Conservation (phyloP, 2,329 filamentous ascomycete species). For the Cladosporium sp. region DNA sequence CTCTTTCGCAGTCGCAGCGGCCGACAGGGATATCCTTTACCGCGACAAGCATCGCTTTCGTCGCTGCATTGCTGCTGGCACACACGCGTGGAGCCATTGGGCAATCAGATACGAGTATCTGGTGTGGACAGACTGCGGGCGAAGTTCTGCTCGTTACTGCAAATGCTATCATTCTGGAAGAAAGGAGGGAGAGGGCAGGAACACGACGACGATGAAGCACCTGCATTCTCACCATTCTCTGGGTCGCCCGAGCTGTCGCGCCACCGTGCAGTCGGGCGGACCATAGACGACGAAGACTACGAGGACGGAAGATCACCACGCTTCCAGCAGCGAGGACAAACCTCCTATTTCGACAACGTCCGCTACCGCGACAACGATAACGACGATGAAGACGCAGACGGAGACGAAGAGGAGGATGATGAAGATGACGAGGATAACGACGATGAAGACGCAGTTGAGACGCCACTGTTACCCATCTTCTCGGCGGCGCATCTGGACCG, state of each 20-base stretch:
- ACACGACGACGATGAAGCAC: slow-evolving; percentile 8
- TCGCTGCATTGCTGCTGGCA: not conserved
- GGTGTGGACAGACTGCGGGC: not conserved
- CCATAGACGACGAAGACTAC: slow-evolving; percentile 20
- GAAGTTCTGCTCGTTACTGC: not conserved
- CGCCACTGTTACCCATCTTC: slow-evolving; percentile 72
- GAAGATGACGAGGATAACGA: slow-evolving; percentile 46
- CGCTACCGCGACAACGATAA: slow-evolving; percentile 7
- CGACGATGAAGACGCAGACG: slow-evolving; percentile 31
- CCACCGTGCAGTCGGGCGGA: slow-evolving; percentile 28
- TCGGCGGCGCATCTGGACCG: slow-evolving; percentile 77
- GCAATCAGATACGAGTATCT: not conserved
- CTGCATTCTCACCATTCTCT: slow-evolving; percentile 23
- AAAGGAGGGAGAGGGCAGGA: slow-evolving; percentile 10
- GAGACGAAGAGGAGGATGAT: slow-evolving; percentile 39
- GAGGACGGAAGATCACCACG: slow-evolving; percentile 14
- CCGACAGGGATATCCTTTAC: slow-evolving; percentile 1
- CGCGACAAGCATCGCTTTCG: not conserved
- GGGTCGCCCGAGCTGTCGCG: slow-evolving; percentile 31
- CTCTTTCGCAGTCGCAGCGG: not conserved
- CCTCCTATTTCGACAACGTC: slow-evolving; percentile 25
- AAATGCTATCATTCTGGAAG: slow-evolving; percentile 18
- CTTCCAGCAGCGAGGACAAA: not conserved
- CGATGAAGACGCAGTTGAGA: slow-evolving; percentile 47
- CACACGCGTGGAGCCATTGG: slow-evolving; percentile 11